These are phyloP conservation scores for Prunus mongolica DNA, from an alignment of 306 rosid species.

Conservation along the genomic window DNA sequence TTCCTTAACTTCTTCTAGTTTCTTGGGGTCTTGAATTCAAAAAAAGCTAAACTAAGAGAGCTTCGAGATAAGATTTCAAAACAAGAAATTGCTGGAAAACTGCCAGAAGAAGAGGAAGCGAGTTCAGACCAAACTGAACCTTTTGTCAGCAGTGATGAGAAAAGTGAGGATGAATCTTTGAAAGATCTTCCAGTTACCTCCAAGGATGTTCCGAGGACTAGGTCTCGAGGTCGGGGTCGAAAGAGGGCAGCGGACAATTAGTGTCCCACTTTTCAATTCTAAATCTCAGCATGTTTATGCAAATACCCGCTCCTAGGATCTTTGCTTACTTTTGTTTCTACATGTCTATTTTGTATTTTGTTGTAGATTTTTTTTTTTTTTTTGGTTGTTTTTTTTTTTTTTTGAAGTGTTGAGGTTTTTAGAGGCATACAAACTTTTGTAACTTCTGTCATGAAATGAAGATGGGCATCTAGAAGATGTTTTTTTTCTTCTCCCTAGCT, in stretches of 20 bases:
- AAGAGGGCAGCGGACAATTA: slow-evolving; percentile 35
- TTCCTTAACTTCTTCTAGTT: slow-evolving; percentile 44
- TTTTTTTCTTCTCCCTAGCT: background rate
- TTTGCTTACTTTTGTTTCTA: background rate
- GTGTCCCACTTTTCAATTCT: slow-evolving; percentile 4
- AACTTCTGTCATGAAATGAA: background rate
- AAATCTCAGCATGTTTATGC: background rate
- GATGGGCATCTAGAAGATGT: background rate
- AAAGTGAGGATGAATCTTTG: slow-evolving; percentile 39
- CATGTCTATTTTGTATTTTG: background rate
- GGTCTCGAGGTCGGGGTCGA: slow-evolving; percentile 32
- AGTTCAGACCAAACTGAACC: slow-evolving; percentile 73
- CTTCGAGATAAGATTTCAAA: slow-evolving; percentile 58
- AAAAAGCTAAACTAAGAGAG: slow-evolving; percentile 75
- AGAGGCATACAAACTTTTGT: background rate
- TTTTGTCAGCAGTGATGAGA: slow-evolving; percentile 43
- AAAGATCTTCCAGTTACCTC: slow-evolving; percentile 34
- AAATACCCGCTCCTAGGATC: background rate
- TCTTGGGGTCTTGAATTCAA: slow-evolving; percentile 78
- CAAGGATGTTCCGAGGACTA: slow-evolving; percentile 29
- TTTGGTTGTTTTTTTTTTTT: background rate
- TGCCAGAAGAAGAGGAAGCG: slow-evolving; percentile 56
- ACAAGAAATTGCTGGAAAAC: slow-evolving; percentile 36
- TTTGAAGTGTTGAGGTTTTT: background rate
- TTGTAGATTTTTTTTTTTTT: background rate